Base-by-base conservation (phyloP, 176 grass and related monocot species). In the Canna indica region DNA sequence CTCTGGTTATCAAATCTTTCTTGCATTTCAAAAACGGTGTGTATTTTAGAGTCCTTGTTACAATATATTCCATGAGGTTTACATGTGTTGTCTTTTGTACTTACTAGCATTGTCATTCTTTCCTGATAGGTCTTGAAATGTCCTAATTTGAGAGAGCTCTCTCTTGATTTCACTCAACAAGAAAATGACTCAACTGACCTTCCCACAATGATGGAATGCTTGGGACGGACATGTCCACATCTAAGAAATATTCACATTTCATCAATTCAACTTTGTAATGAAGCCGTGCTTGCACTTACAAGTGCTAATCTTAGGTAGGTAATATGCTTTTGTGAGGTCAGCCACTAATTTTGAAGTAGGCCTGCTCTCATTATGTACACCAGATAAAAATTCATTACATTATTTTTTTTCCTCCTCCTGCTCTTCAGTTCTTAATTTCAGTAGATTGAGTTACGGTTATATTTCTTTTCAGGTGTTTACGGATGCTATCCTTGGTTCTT, bases 171-270 rank as follows among this genome's bases (percentile, higher is more conserved):
- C 69, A 29, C 45, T 34, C 66, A 61, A 73, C 80, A 86, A 82
- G 81, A 89, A 77, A 88, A 85, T 62, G 84, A 97, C 70, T 85
- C 89, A n/a, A 93, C 86, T 0, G 82, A 99, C 76, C 82, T 99
- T 54, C 47, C 79, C 75, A 76, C 75, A 71, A 64, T 99, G 69
- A 85, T 99, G 80, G 84, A 93, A 59, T 64, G 74, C 74, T 46
- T 93, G 65, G 84, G 89, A 29, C 80, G 80, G 13, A 85, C 86
- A 26, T 99, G 94, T 75, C 82, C 75, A 38, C 81, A 78, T 35
- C 72, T 99, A 46, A 87, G 75, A 88, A 85, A 82, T 14, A 59
- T 88, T 52, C 84, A 99, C 69, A 77, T 93, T 20, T 77, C 84
- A 18, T 99, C 89, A 30, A 71, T 77, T 79, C 77, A 35, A 50